These are phyloP conservation scores for Crithidia thermophila DNA, from an alignment of 208 protist species.

Conservation along the genomic window DNA sequence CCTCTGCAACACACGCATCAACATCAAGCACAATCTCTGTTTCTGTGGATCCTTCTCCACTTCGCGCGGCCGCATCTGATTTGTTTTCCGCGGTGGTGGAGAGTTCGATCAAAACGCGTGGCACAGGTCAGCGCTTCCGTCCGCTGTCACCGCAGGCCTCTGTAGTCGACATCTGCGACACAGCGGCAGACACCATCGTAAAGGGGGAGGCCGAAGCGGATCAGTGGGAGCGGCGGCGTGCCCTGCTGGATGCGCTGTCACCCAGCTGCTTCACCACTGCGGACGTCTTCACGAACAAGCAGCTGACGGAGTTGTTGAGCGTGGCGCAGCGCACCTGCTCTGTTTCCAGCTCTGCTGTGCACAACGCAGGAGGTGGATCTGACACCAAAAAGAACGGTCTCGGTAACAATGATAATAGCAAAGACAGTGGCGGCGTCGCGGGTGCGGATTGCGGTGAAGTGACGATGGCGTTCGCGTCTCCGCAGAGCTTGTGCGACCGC, in stretches of 20 bases:
- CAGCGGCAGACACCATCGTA: neutral
- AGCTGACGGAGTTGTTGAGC: conserved; percentile 7
- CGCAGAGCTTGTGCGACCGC: too few species aligned
- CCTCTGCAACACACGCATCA: neutral
- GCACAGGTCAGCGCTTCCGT: neutral
- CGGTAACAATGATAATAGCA: too few species aligned
- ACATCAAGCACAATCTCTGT: neutral
- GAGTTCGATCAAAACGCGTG: neutral
- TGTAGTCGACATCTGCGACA: neutral
- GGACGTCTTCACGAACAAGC: neutral
- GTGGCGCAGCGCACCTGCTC: conserved; percentile 12
- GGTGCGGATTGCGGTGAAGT: too few species aligned
- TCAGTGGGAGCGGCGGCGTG: neutral
- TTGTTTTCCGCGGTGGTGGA: neutral
- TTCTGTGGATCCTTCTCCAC: too few species aligned
- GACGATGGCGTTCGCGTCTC: too few species aligned
- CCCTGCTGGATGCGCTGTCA: conserved; percentile 7
- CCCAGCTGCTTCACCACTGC: conserved; percentile 11
- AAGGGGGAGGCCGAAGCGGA: neutral
- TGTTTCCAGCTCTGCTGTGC: too few species aligned
- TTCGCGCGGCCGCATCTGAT: neutral
- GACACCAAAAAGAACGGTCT: too few species aligned
- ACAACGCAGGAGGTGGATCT: too few species aligned
- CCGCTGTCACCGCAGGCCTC: neutral
- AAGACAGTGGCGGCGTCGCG: too few species aligned